phyloP scores from a whole-genome alignment of 2,329 filamentous ascomycete species.

The Tolypocladium inflatum region DNA sequence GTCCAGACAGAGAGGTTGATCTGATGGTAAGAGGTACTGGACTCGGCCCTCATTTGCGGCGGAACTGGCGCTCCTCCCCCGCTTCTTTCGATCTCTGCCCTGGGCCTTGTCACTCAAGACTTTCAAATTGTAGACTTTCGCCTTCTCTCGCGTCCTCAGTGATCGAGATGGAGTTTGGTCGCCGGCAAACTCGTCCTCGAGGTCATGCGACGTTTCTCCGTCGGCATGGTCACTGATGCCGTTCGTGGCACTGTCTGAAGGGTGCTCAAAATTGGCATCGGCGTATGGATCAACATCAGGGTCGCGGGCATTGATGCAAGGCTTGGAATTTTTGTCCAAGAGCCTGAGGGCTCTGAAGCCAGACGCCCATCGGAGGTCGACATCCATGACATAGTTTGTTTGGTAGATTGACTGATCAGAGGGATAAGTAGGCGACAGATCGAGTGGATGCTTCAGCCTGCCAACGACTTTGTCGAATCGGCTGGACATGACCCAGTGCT shows the following conservation, averaged over 20 bases:
- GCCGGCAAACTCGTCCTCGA: conserved; percentile 34
- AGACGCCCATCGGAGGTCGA: conserved; percentile 37
- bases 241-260: conserved; percentile 9
- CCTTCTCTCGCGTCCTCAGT: conserved; percentile 35
- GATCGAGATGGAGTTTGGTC: conserved; percentile 43
- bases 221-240: conserved; percentile 9
- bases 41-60: conserved; percentile 30
- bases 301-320: conserved; percentile 33
- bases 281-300: conserved; percentile 17
- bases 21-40: conserved; percentile 32
- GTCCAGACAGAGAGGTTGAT: conserved; percentile 36
- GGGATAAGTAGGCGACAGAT: conserved; percentile 15
- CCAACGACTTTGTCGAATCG: conserved; percentile 31
- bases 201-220: conserved; percentile 25
- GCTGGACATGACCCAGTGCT: conserved; percentile 30
- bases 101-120: conserved; percentile 47
- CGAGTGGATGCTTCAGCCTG: conserved; percentile 26
- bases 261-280: conserved; percentile 12
- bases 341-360: conserved; percentile 24
- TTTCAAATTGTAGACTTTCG: conserved; percentile 51
- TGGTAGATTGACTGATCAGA: conserved; percentile 12
- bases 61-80: conserved; percentile 13
- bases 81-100: conserved; percentile 38
- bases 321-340: conserved; percentile 31
- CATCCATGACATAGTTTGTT: conserved; percentile 38